Conservation (phyloP, 352 stramenopile genomes). For the Hyaloperonospora arabidopsidis region DNA sequence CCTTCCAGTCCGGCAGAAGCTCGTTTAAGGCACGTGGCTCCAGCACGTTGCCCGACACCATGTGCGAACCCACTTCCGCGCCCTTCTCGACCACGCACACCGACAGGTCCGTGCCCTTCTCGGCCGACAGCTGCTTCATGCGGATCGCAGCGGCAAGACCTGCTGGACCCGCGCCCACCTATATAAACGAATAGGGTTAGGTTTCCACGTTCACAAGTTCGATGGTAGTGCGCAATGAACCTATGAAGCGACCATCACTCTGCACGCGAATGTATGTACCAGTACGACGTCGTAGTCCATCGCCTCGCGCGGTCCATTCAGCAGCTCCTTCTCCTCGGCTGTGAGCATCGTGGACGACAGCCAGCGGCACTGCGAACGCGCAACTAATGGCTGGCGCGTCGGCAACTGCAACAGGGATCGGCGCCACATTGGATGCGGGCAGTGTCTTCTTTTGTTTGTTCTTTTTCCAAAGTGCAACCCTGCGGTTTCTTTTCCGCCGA, state of each 20-base stretch:
- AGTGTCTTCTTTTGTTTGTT: slow-evolving; percentile 10
- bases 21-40: slow-evolving; percentile 95
- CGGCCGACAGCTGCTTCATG: slow-evolving; percentile 93
- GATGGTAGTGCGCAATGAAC: no score
- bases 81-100: slow-evolving; percentile 95
- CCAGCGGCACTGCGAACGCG: slow-evolving; percentile 27
- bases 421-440: slow-evolving; percentile 27
- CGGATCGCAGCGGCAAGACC: slow-evolving; percentile 95
- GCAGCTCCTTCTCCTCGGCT: slow-evolving; percentile 57
- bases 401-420: slow-evolving; percentile 27
- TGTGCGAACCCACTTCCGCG: slow-evolving; percentile 95
- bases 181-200: slow-evolving; percentile 1
- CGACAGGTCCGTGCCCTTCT: slow-evolving; percentile 90
- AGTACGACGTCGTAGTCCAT: slow-evolving; percentile 99
- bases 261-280: slow-evolving; percentile 50
- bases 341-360: slow-evolving; percentile 34
- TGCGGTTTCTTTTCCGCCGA: no score
- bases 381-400: slow-evolving; percentile 8
- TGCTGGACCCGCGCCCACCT: slow-evolving; percentile 79
- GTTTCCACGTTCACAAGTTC: no score
- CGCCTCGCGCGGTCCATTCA: slow-evolving; percentile 76
- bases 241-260: slow-evolving; percentile 17
- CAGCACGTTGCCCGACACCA: slow-evolving; percentile 97
- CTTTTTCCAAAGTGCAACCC: no score
- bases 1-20: slow-evolving; percentile 93